phyloP scores from a whole-genome alignment of 495 filamentous ascomycete genomes.

The Podospora didyma region DNA sequence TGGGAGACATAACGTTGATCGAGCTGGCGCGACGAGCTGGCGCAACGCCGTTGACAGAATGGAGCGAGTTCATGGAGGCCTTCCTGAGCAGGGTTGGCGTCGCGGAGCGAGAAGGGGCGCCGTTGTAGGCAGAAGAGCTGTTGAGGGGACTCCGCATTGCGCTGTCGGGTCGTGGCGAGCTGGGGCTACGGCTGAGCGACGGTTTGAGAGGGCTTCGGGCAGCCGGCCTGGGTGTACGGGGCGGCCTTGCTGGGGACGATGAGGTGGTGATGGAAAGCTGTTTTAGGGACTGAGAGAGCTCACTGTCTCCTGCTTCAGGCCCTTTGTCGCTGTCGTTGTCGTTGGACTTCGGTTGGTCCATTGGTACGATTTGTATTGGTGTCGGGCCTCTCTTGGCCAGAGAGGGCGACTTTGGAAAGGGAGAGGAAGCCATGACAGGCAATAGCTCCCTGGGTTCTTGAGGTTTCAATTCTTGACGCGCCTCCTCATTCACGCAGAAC shows the following conservation, averaged over 20 bases:
- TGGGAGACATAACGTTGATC: constrained; percentile 42
- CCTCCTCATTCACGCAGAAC: too few relatives aligned
- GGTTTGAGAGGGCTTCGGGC: constrained; percentile 20
- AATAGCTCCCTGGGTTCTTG: too few relatives aligned
- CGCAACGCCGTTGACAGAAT: constrained; percentile 37
- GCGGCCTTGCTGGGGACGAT: constrained; percentile 21
- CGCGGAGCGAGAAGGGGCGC: constrained; percentile 41
- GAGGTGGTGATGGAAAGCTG: constrained; percentile 37
- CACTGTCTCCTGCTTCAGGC: constrained; percentile 14
- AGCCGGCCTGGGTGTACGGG: constrained; percentile 19
- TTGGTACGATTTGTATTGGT: too few relatives aligned
- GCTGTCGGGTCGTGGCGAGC: constrained; percentile 32
- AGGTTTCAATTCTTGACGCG: too few relatives aligned
- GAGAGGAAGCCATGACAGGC: constrained; percentile 5
- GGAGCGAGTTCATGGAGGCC: constrained; percentile 53
- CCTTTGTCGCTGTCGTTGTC: constrained; percentile 8
- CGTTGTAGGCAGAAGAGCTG: constrained; percentile 37
- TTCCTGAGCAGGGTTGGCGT: constrained; percentile 48
- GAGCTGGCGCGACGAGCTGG: constrained; percentile 50
- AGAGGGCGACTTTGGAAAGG: not conserved
- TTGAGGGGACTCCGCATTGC: constrained; percentile 46
- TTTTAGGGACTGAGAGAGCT: constrained; percentile 38
- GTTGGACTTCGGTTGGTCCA: not conserved
- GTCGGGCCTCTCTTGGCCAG: constrained; percentile 3
- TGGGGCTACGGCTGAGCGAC: constrained; percentile 24